Conservation (phyloP, 2,329 filamentous ascomycete genomes). For the Aspergillus udagawae region DNA sequence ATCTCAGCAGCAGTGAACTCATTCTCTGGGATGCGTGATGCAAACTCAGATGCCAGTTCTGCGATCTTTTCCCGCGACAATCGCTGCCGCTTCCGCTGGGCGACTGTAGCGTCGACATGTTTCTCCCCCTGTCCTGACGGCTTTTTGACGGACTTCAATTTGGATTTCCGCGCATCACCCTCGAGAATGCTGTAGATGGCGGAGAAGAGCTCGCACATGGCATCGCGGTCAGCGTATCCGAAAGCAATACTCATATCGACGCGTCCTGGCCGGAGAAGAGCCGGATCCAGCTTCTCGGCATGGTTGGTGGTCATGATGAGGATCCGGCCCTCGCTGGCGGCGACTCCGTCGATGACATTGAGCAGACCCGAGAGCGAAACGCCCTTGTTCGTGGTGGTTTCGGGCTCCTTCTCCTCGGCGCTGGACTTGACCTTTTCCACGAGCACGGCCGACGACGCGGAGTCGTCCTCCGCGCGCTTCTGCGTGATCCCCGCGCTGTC, state of each 20-base stretch:
- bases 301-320: conserved; percentile 72
- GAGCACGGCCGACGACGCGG: conserved; percentile 34
- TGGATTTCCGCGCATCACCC: conserved; percentile 20
- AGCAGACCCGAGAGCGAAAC: conserved; percentile 65
- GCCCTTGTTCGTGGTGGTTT: conserved; percentile 22
- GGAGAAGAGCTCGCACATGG: conserved; percentile 38
- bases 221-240: conserved; percentile 32
- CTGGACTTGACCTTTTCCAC: conserved; percentile 17
- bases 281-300: conserved; percentile 60
- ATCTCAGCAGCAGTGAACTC: conserved; percentile 40
- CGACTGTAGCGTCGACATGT: not conserved
- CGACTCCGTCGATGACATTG: conserved; percentile 68
- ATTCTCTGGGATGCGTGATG: conserved; percentile 25
- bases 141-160: not conserved
- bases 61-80: conserved; percentile 18
- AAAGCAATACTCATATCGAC: conserved; percentile 64
- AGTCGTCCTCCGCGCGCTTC: conserved; percentile 32
- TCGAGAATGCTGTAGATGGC: conserved; percentile 35
- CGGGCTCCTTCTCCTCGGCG: conserved; percentile 13
- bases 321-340: conserved; percentile 64
- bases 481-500: conserved; percentile 68
- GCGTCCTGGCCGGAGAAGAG: conserved; percentile 62
- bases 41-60: conserved; percentile 28
- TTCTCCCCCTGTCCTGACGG: not conserved
- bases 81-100: not conserved